These are phyloP conservation scores for Jackrogersella multiformis DNA, from an alignment of 495 filamentous ascomycete genomes.

Conservation along the genomic window DNA sequence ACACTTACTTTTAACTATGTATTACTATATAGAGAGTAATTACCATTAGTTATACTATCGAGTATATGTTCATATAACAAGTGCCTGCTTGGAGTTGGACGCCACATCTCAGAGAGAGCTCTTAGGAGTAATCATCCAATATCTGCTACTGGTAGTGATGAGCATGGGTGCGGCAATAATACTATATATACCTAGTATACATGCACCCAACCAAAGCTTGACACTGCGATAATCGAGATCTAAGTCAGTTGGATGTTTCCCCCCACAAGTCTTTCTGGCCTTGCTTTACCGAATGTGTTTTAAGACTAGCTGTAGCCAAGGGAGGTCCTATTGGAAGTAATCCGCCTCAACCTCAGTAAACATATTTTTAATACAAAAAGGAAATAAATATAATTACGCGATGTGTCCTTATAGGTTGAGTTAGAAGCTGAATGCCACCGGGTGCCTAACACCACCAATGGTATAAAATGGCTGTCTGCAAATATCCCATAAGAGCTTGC, in stretches of 20 bases:
- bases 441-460: too few species aligned
- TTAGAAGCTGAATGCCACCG: slow-evolving; percentile 4
- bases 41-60: too few species aligned
- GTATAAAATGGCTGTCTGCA: slow-evolving; percentile 2
- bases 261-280: neutral
- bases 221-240: neutral
- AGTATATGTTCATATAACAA: too few species aligned
- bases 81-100: neutral
- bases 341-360: neutral
- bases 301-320: neutral
- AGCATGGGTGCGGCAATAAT: neutral
- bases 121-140: neutral
- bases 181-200: neutral
- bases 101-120: neutral
- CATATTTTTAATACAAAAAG: too few species aligned
- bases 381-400: too few species aligned
- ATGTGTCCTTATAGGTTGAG: too few species aligned
- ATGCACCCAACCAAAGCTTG: neutral
- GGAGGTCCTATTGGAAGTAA: neutral
- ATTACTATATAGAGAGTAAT: too few species aligned
- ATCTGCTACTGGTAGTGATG: neutral
- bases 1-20: too few species aligned
- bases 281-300: neutral
- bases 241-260: neutral
- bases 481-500: slow-evolving; percentile 7